Percentiles rank a stretch among this genome's conserved stretches.
Evolutionary conservation across 345 rosid genomes (phyloP).

Genomic region (Geranium rotundifolium): DNA sequence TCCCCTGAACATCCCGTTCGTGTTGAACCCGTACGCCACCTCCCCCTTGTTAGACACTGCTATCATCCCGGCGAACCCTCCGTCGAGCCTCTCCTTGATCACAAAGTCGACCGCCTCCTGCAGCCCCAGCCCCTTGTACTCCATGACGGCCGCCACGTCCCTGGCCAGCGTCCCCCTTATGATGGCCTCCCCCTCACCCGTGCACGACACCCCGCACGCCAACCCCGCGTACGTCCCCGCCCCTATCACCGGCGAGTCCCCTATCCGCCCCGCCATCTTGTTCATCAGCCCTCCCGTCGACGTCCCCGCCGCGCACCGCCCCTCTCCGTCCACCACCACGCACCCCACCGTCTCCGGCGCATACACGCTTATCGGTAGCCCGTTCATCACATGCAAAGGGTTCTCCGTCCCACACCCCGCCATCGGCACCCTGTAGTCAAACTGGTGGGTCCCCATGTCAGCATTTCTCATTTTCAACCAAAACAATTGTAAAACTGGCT

Average conservation of each 20-base stretch:
- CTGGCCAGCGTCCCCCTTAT: slow-evolving; percentile 78
- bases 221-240: slow-evolving; percentile 82
- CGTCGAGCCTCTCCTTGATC: slow-evolving; percentile 60
- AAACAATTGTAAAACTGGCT: no score
- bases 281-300: slow-evolving; percentile 96
- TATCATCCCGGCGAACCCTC: slow-evolving; percentile 75
- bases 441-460: slow-evolving; percentile 25
- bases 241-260: slow-evolving; percentile 96
- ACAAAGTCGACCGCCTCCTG: slow-evolving; percentile 78
- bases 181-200: slow-evolving; percentile 96
- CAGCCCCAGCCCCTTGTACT: slow-evolving; percentile 71
- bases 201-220: slow-evolving; percentile 81
- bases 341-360: slow-evolving; percentile 96
- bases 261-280: slow-evolving; percentile 77
- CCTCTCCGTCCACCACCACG: slow-evolving; percentile 73
- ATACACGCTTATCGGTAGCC: slow-evolving; percentile 80
- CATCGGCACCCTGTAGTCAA: slow-evolving; percentile 68
- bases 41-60: slow-evolving; percentile 82
- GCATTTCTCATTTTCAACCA: no score
- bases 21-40: slow-evolving; percentile 74
- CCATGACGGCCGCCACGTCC: slow-evolving; percentile 95
- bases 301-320: slow-evolving; percentile 84
- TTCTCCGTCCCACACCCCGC: slow-evolving; percentile 43
- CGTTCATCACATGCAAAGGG: slow-evolving; percentile 68
- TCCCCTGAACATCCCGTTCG: slow-evolving; percentile 84